Conservation (phyloP, 768 basidiomycete species). For the Suillus ampliporus region DNA sequence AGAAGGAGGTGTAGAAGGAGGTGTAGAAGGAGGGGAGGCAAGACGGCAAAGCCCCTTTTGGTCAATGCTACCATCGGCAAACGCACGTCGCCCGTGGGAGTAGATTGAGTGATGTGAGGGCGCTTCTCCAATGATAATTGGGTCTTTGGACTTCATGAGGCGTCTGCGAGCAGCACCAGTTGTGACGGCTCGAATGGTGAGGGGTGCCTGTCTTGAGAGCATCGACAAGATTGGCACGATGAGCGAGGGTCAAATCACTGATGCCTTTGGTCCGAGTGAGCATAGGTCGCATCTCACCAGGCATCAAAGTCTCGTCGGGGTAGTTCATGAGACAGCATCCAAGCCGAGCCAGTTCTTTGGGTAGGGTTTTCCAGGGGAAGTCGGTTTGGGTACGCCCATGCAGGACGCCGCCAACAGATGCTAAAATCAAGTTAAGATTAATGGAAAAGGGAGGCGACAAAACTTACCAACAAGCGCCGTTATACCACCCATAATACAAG, state of each 20-base stretch:
- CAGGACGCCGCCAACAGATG: too few relatives aligned
- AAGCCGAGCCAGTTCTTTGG: too few relatives aligned
- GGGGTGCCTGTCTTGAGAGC: slow-evolving; percentile 1
- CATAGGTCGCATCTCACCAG: not conserved
- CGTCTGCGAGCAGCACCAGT: not conserved
- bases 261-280: not conserved
- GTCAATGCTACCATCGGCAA: not conserved
- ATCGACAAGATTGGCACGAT: not conserved
- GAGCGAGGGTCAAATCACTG: not conserved
- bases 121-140: not conserved
- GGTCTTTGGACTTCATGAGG: not conserved
- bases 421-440: too few relatives aligned
- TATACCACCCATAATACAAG: not conserved
- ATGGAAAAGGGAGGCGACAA: too few relatives aligned
- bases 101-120: not conserved
- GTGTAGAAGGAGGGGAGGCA: not conserved
- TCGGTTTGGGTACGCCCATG: too few relatives aligned
- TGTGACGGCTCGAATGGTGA: not conserved
- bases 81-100: not conserved
- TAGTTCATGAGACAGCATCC: not conserved
- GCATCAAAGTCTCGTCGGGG: not conserved
- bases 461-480: too few relatives aligned
- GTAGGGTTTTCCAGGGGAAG: too few relatives aligned
- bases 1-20: not conserved
- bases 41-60: not conserved